Evolutionary conservation across 164 flowering plant genomes (phyloP).

Genomic region (Tetrastigma voinierianum): DNA sequence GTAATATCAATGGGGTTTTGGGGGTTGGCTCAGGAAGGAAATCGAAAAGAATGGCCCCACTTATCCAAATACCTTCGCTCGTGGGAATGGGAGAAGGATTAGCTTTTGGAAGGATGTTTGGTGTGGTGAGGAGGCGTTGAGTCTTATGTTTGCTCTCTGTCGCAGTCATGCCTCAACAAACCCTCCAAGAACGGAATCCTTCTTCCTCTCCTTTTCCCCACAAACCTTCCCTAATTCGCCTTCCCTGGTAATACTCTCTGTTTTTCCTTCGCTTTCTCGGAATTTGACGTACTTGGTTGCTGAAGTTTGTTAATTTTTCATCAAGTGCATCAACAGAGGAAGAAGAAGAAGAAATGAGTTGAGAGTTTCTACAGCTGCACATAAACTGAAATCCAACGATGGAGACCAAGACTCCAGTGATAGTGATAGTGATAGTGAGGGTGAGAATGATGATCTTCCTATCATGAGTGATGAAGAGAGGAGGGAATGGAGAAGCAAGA

Average conservation of each 20-base stretch:
- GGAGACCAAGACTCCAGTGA: conserved; percentile 29
- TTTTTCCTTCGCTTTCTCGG: not conserved
- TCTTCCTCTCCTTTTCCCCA: conserved; percentile 8
- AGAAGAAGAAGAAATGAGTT: conserved; percentile 19
- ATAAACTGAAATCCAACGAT: conserved; percentile 22
- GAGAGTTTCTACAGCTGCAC: conserved; percentile 32
- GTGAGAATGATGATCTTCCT: conserved; percentile 7
- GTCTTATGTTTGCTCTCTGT: not conserved
- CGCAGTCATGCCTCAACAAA: conserved; percentile 1
- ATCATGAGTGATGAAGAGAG: conserved; percentile 73
- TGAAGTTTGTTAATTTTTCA: too few species aligned
- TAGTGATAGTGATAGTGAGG: conserved; percentile 27
- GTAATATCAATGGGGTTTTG: too few species aligned
- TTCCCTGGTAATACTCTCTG: conserved; percentile 10
- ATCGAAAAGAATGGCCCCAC: too few species aligned
- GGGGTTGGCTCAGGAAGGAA: too few species aligned
- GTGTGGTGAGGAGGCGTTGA: too few species aligned
- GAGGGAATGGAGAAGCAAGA: conserved; percentile 70
- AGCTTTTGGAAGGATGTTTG: too few species aligned
- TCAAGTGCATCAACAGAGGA: conserved; percentile 7
- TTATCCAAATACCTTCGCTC: too few species aligned
- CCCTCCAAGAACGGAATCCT: not conserved
- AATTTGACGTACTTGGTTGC: too few species aligned
- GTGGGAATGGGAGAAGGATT: too few species aligned
- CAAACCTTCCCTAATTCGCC: not conserved